Percentiles rank a stretch among this genome's conserved stretches.
phyloP scores from a whole-genome alignment of 2,329 filamentous ascomycete genomes.

The Pyrenophora seminiperda region DNA sequence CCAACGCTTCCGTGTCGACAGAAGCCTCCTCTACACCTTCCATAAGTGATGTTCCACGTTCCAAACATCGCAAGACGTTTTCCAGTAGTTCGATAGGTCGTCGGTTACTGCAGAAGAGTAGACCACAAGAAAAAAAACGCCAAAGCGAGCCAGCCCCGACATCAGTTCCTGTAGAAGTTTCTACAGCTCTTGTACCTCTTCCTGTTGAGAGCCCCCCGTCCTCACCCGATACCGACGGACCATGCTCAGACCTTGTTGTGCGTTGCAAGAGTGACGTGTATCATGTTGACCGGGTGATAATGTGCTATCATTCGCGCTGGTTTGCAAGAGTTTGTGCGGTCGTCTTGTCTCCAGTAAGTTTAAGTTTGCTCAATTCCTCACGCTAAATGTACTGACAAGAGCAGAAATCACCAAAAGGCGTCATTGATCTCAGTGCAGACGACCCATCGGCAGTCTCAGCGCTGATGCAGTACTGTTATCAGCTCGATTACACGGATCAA shows the following conservation, averaged over 20 bases:
- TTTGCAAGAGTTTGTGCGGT: slow-evolving; percentile 38
- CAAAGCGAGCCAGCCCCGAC: slow-evolving; percentile 4
- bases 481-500: slow-evolving; percentile 37
- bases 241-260: slow-evolving; percentile 37
- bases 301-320: slow-evolving; percentile 40
- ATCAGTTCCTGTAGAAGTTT: slow-evolving; percentile 1
- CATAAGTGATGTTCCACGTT: slow-evolving; percentile 1
- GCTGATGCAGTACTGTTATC: slow-evolving; percentile 44
- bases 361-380: slow-evolving; percentile 6
- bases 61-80: slow-evolving; percentile 20
- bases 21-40: slow-evolving; percentile 21
- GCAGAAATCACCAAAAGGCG: slow-evolving; percentile 30
- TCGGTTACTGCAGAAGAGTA: slow-evolving; percentile 21
- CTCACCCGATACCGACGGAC: slow-evolving; percentile 15
- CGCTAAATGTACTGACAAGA: slow-evolving; percentile 10
- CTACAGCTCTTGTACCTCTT: not conserved
- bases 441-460: slow-evolving; percentile 39
- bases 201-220: slow-evolving; percentile 1
- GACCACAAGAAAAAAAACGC: slow-evolving; percentile 4
- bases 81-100: slow-evolving; percentile 18
- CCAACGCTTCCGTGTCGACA: slow-evolving; percentile 16
- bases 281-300: slow-evolving; percentile 37
- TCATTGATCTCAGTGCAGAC: slow-evolving; percentile 40
- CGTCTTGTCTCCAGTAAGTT: slow-evolving; percentile 27
- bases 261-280: slow-evolving; percentile 37